Evolutionary conservation across 2,329 filamentous ascomycete species (phyloP).

Genomic region (Ascochyta fabae): DNA sequence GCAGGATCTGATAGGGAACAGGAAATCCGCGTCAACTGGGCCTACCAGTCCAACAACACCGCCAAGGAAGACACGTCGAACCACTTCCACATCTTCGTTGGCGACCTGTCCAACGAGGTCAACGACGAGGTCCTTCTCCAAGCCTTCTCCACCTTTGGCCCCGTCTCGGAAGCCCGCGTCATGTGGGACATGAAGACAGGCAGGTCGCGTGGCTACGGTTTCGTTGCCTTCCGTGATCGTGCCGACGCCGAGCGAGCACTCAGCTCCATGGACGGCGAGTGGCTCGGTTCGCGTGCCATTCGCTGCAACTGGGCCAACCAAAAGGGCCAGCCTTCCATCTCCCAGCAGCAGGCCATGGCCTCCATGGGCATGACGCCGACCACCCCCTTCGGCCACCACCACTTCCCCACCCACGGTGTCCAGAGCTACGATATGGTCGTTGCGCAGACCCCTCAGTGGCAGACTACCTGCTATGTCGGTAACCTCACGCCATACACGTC

Average conservation of each 20-base stretch:
- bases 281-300: constrained; percentile 96
- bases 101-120: constrained; percentile 96
- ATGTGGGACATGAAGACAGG: constrained; percentile 99
- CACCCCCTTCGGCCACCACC: constrained; percentile 94
- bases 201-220: constrained; percentile 94
- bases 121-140: constrained; percentile 94
- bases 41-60: constrained; percentile 92
- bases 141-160: constrained; percentile 94
- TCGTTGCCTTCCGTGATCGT: constrained; percentile 95
- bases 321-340: constrained; percentile 98
- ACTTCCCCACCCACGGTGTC: constrained; percentile 95
- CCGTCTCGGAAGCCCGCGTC: constrained; percentile 94
- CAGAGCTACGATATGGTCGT: constrained; percentile 98
- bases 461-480: constrained; percentile 97
- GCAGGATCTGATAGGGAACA: constrained; percentile 50
- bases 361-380: constrained; percentile 98
- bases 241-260: constrained; percentile 93
- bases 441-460: constrained; percentile 93
- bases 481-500: constrained; percentile 98
- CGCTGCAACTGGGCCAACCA: constrained; percentile 99
- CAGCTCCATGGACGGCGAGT: constrained; percentile 98
- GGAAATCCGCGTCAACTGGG: constrained; percentile 99
- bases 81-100: constrained; percentile 99
- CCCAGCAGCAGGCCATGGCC: constrained; percentile 95
- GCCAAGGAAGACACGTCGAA: constrained; percentile 98